Base-by-base conservation (phyloP, 2,329 filamentous ascomycete genomes). In the Beauveria bassiana region DNA sequence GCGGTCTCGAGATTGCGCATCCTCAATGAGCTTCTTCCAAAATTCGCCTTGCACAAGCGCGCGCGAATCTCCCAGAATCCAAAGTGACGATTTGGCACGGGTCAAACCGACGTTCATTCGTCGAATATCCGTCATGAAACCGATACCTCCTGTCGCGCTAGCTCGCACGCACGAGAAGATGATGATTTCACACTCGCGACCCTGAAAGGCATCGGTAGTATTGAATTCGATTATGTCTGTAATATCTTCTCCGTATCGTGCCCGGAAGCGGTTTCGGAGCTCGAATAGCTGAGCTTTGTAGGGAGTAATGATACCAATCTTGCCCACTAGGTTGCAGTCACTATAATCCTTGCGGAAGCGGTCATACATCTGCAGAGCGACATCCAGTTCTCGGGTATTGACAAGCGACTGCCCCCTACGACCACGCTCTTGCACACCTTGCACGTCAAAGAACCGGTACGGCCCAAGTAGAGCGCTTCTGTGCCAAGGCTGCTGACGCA, bases 51-150 rank as follows among this genome's bases (percentile, higher is more conserved):
- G 89, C 26, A 88, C 80, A 58, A 99, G 81, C 40, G 93, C 91
- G 62, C 88, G 83, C 0, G 95, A 95, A 74, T 98, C 96, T 66
- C 95, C 95, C 28, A 99, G 82, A 62, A 99, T 93, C 90, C 93
- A 99, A 10, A 99, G 82, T 40, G 93, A 97, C 10, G 91, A 96
- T 74, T 96, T 97, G 5, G 95, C 96, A 79, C 95, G 89, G 24
- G 95, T 99, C 63, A 99, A 81, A 77, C 95, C 95, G 70, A 99
- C 95, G 74, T 99, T 99, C 96, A 99, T 98, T 81, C 95, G 93
- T 63, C 95, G 87, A 70, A 99, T 96, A 73, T 99, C 95, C 60
- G 91, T 90, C 83, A 99, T 88, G 85, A 99, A 99, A 81, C 95
- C 95, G 70, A 99, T 96, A 69, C 93, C 92, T n/a, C 90, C 89